Evolutionary conservation across 2,329 filamentous ascomycete species (phyloP), one percentile per base, ranked within the genome.

Genomic region (Blastomyces percursus): DNA sequence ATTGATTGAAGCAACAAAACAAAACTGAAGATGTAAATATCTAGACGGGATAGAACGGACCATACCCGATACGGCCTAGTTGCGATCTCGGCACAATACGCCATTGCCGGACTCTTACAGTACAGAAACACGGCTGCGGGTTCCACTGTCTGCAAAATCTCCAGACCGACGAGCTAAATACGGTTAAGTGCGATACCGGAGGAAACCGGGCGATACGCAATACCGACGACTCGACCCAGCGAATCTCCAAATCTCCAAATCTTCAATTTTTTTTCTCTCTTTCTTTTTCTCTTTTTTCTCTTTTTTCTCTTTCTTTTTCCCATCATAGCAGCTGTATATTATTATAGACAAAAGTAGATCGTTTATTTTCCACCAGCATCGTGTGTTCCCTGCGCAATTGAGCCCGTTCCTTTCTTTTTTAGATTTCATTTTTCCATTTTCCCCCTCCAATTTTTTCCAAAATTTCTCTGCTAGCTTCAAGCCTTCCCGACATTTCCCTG

Each of bases 171-270:
- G 12, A 19, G 46, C 44, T 12, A 24, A 38, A 60, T 38, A 52
- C 58, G 46, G 58, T 51, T 52, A 38, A 38, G 11, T 12, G 3
- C 9, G 21, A 21, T 38, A 60, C 32, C 63, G 63, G 63, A 42
- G 61, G n/a, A 50, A 27, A 50, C 21, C 46, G 46, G 32, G 32
- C 11, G 8, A 35, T 35, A 35, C 32, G 32, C 32, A 35, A 11
- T 35, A 35, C 32, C 32, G 32, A 9, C 32, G 32, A 35, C 8
- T 35, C 8, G 11, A 30, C 21, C 9, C 32, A 55, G 42, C 58
- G 16, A 48, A 48, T 60, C 46, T 2, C 40, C 19, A 30, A 52
- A 52, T 32, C 50, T 52, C 32, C 50, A 52, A 54, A 54, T 58
- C 32, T 58, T n/a, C 55, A 58, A 27, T 4, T 14, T 40, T 16